Evolutionary conservation across 805 yeast species (phyloP).

Genomic region (Yamadazyma akitaensis): DNA sequence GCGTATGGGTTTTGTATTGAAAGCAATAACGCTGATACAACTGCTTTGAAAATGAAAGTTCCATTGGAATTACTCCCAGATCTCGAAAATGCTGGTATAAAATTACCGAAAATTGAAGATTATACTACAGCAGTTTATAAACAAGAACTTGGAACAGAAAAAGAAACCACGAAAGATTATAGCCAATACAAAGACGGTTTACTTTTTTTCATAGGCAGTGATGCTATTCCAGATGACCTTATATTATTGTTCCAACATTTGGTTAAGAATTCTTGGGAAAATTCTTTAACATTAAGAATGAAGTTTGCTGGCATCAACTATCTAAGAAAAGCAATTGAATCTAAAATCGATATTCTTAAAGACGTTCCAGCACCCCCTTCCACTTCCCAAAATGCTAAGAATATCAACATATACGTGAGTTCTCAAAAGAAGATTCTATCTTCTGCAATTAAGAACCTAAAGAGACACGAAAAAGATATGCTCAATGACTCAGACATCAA

Average conservation of each 20-base stretch:
- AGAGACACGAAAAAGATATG: constrained; percentile 43
- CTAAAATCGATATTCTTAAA: constrained; percentile 41
- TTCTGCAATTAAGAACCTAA: constrained; percentile 42
- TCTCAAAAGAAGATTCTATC: constrained; percentile 50
- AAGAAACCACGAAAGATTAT: constrained; percentile 6
- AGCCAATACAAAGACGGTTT: constrained; percentile 28
- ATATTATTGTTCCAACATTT: constrained; percentile 53
- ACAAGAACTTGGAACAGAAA: neutral
- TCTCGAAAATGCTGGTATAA: constrained; percentile 34
- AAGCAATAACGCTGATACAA: constrained; percentile 54
- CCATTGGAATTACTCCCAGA: constrained; percentile 29
- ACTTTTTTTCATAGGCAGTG: constrained; percentile 37
- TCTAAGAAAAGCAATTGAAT: constrained; percentile 46
- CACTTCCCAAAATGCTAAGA: constrained; percentile 5
- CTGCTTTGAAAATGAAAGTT: constrained; percentile 60
- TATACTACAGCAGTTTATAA: constrained; percentile 37
- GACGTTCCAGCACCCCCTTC: constrained; percentile 7
- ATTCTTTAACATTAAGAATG: constrained; percentile 47
- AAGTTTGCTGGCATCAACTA: constrained; percentile 59
- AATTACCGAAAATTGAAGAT: constrained; percentile 32
- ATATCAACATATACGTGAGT: constrained; percentile 44
- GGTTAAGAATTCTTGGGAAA: constrained; percentile 49
- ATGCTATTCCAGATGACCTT: constrained; percentile 41
- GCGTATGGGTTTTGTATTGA: constrained; percentile 77
- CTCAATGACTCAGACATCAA: constrained; percentile 39